Evolutionary conservation across 2,329 filamentous ascomycete genomes (phyloP).

Genomic region (Neofusicoccum ribis): DNA sequence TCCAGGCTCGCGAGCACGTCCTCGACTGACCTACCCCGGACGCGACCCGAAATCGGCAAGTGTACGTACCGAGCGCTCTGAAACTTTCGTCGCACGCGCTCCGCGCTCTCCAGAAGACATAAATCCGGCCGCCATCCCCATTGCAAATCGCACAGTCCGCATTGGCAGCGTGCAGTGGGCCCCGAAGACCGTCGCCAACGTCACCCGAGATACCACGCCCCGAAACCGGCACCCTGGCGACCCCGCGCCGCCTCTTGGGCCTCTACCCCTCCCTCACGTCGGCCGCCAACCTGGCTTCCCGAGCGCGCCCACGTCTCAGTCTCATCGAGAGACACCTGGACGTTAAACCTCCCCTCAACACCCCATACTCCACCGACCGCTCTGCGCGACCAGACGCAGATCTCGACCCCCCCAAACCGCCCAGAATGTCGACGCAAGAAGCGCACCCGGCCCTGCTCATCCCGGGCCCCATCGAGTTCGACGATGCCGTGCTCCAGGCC

Average conservation of each 20-base stretch:
- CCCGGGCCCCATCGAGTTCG: conserved; percentile 95
- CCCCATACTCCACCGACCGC: conserved; percentile 63
- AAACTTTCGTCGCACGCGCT: not conserved
- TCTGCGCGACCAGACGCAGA: conserved; percentile 55
- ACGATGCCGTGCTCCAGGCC: conserved; percentile 90
- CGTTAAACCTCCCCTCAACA: conserved; percentile 59
- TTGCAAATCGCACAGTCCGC: not conserved
- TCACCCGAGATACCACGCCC: not conserved
- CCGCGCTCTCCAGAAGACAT: not conserved
- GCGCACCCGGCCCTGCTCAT: conserved; percentile 80
- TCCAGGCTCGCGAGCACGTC: conserved; percentile 5
- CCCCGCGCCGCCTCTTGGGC: conserved; percentile 15
- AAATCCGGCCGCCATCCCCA: not conserved
- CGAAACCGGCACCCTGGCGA: conserved; percentile 11
- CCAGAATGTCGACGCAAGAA: conserved; percentile 59
- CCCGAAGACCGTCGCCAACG: not conserved
- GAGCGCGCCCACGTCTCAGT: conserved; percentile 51
- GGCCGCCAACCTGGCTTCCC: conserved; percentile 50
- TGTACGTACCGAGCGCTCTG: conserved; percentile 5
- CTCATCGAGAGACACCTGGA: conserved; percentile 64
- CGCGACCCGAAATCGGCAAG: conserved; percentile 7
- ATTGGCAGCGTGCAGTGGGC: conserved; percentile 11
- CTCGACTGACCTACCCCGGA: conserved; percentile 12
- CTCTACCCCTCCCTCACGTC: conserved; percentile 30
- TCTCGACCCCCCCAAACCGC: conserved; percentile 39